phyloP scores from a whole-genome alignment of 2,329 filamentous ascomycete species.

The Akanthomyces muscarius region DNA sequence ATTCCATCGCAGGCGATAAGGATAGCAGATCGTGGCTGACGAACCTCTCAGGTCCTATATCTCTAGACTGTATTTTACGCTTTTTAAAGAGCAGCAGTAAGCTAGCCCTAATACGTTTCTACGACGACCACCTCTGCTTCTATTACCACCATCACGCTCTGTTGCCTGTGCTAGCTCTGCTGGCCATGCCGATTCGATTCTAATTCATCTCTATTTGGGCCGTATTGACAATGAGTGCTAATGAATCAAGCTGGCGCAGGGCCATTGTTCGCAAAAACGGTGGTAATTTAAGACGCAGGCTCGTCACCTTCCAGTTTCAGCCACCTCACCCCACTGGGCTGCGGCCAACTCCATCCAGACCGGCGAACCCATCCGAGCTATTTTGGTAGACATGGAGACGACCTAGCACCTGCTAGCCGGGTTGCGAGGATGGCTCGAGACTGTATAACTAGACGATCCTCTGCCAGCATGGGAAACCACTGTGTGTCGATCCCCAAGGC shows the following conservation, averaged over 20 bases:
- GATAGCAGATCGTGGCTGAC: no score
- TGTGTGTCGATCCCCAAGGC: neutral
- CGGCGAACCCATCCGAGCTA: neutral
- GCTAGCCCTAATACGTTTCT: no score
- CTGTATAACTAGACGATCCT: neutral
- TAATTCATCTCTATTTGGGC: neutral
- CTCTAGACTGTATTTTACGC: no score
- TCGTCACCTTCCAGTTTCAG: constrained; percentile 3
- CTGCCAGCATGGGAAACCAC: neutral
- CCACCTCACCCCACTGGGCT: neutral
- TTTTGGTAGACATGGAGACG: neutral
- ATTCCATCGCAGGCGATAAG: no score
- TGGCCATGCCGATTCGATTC: no score
- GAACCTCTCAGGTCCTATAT: no score
- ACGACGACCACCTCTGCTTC: no score
- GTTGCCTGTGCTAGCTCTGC: neutral
- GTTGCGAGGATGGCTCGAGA: neutral
- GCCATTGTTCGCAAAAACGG: neutral
- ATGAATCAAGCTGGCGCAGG: no score
- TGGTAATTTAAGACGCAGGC: neutral
- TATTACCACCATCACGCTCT: no score
- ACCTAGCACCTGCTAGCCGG: neutral
- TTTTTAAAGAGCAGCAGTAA: no score
- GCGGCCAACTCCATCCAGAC: neutral
- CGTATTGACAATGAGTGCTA: neutral